phyloP scores from a whole-genome alignment of 1,284 basidiomycete genomes.

The Malassezia slooffiae region DNA sequence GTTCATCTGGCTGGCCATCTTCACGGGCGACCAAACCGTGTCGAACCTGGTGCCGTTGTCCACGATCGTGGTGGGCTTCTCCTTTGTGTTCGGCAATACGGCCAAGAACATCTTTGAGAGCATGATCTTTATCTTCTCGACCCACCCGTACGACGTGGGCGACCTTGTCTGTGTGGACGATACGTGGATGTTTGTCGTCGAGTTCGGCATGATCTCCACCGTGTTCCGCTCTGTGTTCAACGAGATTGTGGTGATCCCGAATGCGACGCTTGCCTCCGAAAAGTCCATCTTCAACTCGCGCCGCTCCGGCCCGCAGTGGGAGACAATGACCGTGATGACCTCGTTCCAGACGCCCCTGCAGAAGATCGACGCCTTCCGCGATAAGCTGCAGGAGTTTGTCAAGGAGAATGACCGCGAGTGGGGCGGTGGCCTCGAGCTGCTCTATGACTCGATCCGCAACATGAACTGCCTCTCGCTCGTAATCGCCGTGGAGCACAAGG shows the following conservation, averaged over 20 bases:
- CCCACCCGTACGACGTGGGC: conserved; percentile 45
- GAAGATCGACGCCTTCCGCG: conserved; percentile 57
- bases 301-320: conserved; percentile 55
- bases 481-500: conserved; percentile 65
- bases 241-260: conserved; percentile 66
- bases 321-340: conserved; percentile 53
- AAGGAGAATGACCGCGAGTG: conserved; percentile 56
- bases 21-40: conserved; percentile 60
- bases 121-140: conserved; percentile 61
- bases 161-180: conserved; percentile 45
- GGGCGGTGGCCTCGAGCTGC: conserved; percentile 38
- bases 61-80: conserved; percentile 55
- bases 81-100: conserved; percentile 59
- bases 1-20: conserved; percentile 67
- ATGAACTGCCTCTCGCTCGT: conserved; percentile 34
- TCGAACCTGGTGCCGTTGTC: conserved; percentile 69
- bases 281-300: conserved; percentile 60
- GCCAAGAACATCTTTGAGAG: conserved; percentile 66
- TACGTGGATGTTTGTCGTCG: conserved; percentile 44
- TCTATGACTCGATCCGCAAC: conserved; percentile 43
- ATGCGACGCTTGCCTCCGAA: conserved; percentile 60
- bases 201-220: conserved; percentile 68
- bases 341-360: conserved; percentile 45
- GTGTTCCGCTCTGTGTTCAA: conserved; percentile 67
- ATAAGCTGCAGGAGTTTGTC: conserved; percentile 57